Evolutionary conservation across 257 asterid genomes (phyloP), one percentile per base, ranked within the genome.

Genomic region (Solanum habrochaites): DNA sequence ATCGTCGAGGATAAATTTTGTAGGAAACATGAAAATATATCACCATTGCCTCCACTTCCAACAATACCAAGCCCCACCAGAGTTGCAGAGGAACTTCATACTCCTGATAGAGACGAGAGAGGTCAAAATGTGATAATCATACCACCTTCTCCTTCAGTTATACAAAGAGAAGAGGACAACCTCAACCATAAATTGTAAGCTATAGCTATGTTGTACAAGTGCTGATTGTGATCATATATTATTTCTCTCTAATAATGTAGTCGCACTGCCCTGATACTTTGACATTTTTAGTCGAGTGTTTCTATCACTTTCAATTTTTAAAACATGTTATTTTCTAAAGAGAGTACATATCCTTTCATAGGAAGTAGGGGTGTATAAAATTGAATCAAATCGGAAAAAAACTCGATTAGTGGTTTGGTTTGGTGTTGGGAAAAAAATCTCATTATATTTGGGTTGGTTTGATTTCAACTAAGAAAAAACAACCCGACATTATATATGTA

Each of bases 1-100:
- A 89, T 93, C 10, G 92, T 93, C 75, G 98, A 96, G 86, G 94
- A 96, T 88, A 95, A 91, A 60, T 91, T 96, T 85, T 91, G 42
- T 70, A 83, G 16, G 91, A 92, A 92, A 88, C 92, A 13, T 31
- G 85, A 82, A 74, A 89, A 74, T 8, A 86, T 93, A 62, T 82
- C 95, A 11, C 94, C 98, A 23, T 86, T 94, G 89, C 92, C 96
- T 58, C 90, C 90, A n/a, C 64, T 87, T 42, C 88, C 60, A 20
- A 40, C 27, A 8, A 43, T 49, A 42, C 91, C 92, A 18, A 93
- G 94, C 74, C 95, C 94, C 18, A 91, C 84, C 60, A 91, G 93
- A 82, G 82, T 90, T 83, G 77, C 92, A 3, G 32, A 35, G 21
- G 93, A 89, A 64, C 52, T 85, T 75, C 92, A 83, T 66, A 88